Evolutionary conservation across 345 rosid genomes (phyloP), one percentile per base, ranked within the genome.

Genomic region (Bruguiera parviflora): DNA sequence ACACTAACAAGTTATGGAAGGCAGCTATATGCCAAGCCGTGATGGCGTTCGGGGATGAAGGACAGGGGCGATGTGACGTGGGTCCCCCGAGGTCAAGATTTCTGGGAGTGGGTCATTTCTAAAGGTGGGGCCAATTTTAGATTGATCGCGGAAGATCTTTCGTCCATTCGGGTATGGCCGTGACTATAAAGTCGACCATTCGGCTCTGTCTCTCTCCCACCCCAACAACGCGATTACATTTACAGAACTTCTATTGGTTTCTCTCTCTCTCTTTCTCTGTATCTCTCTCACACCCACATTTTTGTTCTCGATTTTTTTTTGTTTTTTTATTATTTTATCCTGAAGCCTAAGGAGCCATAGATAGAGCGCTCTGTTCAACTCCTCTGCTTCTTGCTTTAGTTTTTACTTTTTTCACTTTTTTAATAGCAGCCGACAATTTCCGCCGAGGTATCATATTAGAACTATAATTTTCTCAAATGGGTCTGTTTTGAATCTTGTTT

Each of bases 151-250:
- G 16, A 13, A 13, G 18, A 11, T 43, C 49, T 15, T 13, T 53
- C 61, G 61, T 53, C 73, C 29, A 27, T 53, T 56, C 37, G 70
- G 37, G 64, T 21, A 43, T 47, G 20, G 57, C 29, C 6, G 18
- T 68, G 57, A 9, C 75, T 71, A 71, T 72, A 72, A 60, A 25
- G 8, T 16, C 39, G 9, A 22, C 35, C 71, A 51, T 20, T 66
- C 46, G 11, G 53, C 67, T 27, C 43, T 18, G 8, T 15, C 67
- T 21, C 56, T 25, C 55, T 52, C 53, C 8, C 71, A 60, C 4
- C 59, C 25, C 31, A 56, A 24, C 25, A 16, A 55, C 10, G 22
- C 37, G 21, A 5, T 13, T 43, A 55, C 69, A 56, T 6, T n/a
- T n/a, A n/a, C n/a, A n/a, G n/a, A n/a, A n/a, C n/a, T n/a, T n/a